phyloP scores from a whole-genome alignment of 352 stramenopile genomes.

The Phytopythium cucurbitacearum region DNA sequence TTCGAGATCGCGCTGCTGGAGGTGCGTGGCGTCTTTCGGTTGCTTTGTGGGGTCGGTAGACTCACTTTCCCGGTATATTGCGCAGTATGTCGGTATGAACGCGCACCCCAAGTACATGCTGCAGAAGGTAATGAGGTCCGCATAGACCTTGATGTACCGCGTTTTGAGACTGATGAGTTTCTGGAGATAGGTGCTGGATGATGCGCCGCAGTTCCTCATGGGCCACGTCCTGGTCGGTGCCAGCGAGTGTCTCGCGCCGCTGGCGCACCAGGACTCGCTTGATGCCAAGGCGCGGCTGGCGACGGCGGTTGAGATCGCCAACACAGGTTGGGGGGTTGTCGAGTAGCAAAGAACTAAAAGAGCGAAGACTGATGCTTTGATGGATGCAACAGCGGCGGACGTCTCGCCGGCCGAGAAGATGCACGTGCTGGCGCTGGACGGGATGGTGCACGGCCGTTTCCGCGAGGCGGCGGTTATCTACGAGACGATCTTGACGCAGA shows the following conservation, averaged over 20 bases:
- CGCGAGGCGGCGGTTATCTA: conserved; percentile 68
- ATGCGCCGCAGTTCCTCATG: conserved; percentile 73
- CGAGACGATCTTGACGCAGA: conserved; percentile 72
- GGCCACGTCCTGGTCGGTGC: conserved; percentile 76
- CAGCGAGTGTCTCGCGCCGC: conserved; percentile 62
- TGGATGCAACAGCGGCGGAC: conserved; percentile 18
- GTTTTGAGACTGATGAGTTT: neutral
- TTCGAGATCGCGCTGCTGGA: conserved; percentile 70
- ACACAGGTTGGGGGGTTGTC: conserved; percentile 19
- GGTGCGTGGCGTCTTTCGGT: conserved; percentile 12
- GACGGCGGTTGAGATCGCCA: conserved; percentile 26
- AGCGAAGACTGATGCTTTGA: neutral
- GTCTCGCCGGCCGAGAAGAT: conserved; percentile 46
- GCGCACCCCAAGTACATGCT: conserved; percentile 71
- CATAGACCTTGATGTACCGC: neutral
- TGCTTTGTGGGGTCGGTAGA: neutral
- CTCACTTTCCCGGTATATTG: no score
- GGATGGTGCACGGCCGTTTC: conserved; percentile 58
- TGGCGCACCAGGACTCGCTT: conserved; percentile 62
- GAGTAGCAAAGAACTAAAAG: conserved; percentile 3
- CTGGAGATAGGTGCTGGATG: conserved; percentile 30
- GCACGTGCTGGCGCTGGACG: conserved; percentile 69
- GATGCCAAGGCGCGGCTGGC: conserved; percentile 35
- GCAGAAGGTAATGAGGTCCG: conserved; percentile 26
- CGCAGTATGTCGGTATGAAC: conserved; percentile 78